Base-by-base conservation (phyloP, 441 rosid genomes). In the Syzygium syzygioides region DNA sequence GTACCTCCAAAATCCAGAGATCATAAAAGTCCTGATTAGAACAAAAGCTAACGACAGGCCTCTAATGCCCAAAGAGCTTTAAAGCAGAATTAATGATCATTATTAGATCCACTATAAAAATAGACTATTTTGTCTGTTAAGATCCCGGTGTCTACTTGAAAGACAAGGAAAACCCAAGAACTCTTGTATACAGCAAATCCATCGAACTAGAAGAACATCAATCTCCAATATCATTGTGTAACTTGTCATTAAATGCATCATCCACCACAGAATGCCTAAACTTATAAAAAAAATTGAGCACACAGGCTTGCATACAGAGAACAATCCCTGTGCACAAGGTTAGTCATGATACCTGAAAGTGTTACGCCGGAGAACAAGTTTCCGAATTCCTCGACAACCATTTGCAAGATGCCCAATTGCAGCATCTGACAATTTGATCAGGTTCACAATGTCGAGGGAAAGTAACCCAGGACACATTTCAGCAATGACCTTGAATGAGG, bases 371-470 rank as follows among this genome's bases (percentile, higher is more conserved):
- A 98, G 92, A 45, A 92, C 93, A 86, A 98, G 90, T 54, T 91
- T 94, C 89, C 94, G 93, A n/a, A 98, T 91, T 55, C 91, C 91
- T 68, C 48, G 95, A 90, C 97, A 95, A 79, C 97, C 97, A 94
- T 94, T 95, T 66, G 98, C 96, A 91, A 98, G 98, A 92, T 94
- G 94, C 85, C 95, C 97, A 88, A 98, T 76, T 79, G 99, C 83
- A 89, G 92, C 94, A 93, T 98, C 99, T 19, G 99, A 96, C 94
- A 98, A 92, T 88, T 96, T 95, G 91, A 89, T 88, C 92, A 96
- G 89, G 87, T 96, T 95, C 83, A 91, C 94, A 89, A 98, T 88
- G 92, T 95, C 95, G 83, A 98, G 96, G 45, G 96, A 90, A 80
- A 87, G 60, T 89, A 98, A 91, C 50, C 91, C 88, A 37, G 96